These are phyloP conservation scores for Forsythia suspensa DNA, from an alignment of 257 asterid genomes.

Conservation along the genomic window DNA sequence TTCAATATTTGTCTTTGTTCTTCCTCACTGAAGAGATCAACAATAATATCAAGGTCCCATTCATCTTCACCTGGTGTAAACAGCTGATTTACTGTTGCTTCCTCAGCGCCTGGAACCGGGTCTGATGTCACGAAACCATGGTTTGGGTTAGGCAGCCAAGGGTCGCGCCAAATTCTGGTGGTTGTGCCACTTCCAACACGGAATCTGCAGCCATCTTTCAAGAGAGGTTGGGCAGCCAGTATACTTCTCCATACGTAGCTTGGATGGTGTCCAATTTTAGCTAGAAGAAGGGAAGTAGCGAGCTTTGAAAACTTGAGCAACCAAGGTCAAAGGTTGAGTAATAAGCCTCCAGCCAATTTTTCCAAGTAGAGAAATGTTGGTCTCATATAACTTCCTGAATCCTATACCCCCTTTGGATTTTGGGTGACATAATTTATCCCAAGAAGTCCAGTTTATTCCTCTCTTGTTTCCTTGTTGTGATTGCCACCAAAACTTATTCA, in stretches of 20 bases:
- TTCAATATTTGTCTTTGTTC: background rate
- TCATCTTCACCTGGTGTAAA: background rate
- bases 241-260: too few species aligned
- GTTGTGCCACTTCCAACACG: too few species aligned
- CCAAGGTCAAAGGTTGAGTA: background rate
- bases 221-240: too few species aligned
- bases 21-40: background rate
- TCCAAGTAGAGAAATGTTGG: background rate
- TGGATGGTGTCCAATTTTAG: too few species aligned
- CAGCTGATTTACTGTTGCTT: background rate
- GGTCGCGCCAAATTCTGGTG: too few species aligned
- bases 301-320: too few species aligned
- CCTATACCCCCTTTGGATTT: too few species aligned
- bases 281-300: too few species aligned
- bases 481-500: background rate
- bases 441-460: background rate
- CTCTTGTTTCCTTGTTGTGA: background rate
- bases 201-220: too few species aligned
- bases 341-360: background rate
- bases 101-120: background rate
- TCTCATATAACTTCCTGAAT: too few species aligned
- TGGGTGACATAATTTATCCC: too few species aligned
- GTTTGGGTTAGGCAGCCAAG: background rate
- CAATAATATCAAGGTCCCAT: background rate
- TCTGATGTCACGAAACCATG: background rate